Conservation (phyloP, 2,329 filamentous ascomycete species). For the Trichoderma breve region DNA sequence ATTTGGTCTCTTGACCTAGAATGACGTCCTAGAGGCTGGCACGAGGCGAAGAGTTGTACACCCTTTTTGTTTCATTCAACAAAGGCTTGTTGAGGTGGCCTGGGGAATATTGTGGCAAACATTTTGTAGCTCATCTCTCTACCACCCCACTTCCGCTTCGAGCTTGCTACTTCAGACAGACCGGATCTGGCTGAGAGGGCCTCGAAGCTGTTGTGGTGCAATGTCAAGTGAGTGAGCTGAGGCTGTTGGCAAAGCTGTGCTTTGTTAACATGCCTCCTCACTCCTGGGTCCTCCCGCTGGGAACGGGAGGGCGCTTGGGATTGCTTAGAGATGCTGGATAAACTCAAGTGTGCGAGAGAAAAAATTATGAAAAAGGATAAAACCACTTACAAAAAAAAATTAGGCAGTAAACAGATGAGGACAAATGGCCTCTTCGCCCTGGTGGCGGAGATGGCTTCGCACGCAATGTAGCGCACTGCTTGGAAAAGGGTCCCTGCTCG, state of each 20-base stretch:
- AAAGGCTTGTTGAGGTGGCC: neutral
- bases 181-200: slow-evolving; percentile 20
- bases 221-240: slow-evolving; percentile 24
- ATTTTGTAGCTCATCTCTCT: slow-evolving; percentile 28
- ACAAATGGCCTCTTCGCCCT: slow-evolving; percentile 27
- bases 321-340: slow-evolving; percentile 36
- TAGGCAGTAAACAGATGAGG: slow-evolving; percentile 16
- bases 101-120: slow-evolving; percentile 3
- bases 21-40: neutral
- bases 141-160: slow-evolving; percentile 19
- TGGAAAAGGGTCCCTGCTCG: slow-evolving; percentile 39
- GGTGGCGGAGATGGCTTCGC: slow-evolving; percentile 31
- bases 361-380: neutral
- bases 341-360: slow-evolving; percentile 26
- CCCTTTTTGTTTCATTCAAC: neutral
- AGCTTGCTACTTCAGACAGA: neutral
- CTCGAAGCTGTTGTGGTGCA: slow-evolving; percentile 17
- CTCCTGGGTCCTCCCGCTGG: slow-evolving; percentile 23
- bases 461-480: slow-evolving; percentile 35
- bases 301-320: slow-evolving; percentile 25
- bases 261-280: slow-evolving; percentile 22
- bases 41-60: neutral
- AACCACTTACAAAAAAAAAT: neutral
- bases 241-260: slow-evolving; percentile 24
- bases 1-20: neutral